These are phyloP conservation scores for Lithospermum erythrorhizon DNA, from an alignment of 257 asterid species.

Conservation along the genomic window DNA sequence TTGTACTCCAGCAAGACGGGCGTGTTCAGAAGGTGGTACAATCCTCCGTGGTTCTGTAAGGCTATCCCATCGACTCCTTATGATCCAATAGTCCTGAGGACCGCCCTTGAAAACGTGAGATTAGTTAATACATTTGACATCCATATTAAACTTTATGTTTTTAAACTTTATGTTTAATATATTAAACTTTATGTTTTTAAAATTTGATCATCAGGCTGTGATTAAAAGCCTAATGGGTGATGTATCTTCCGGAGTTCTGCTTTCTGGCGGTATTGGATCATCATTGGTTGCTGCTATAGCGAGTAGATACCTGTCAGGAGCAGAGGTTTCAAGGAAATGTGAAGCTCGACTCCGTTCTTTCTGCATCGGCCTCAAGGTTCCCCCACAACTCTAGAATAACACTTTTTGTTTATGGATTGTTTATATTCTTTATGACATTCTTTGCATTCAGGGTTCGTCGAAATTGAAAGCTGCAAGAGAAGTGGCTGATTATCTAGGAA, in stretches of 20 bases:
- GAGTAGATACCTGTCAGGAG: conserved; percentile 75
- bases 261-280: conserved; percentile 95
- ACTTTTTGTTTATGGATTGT: neutral
- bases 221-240: conserved; percentile 94
- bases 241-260: conserved; percentile 91
- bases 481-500: conserved; percentile 89
- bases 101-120: conserved; percentile 77
- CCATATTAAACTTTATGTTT: neutral
- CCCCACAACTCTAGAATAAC: neutral
- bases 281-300: conserved; percentile 86
- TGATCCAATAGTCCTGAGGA: conserved; percentile 67
- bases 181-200: neutral
- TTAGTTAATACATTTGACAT: neutral
- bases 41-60: conserved; percentile 89
- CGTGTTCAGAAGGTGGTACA: conserved; percentile 71
- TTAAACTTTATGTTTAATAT: neutral
- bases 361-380: conserved; percentile 96
- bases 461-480: conserved; percentile 88
- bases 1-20: conserved; percentile 77
- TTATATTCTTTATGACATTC: neutral
- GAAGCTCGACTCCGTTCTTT: conserved; percentile 91
- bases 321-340: conserved; percentile 87
- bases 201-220: conserved; percentile 54
- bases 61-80: conserved; percentile 77
- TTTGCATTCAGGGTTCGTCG: conserved; percentile 65